Evolutionary conservation across 2,329 filamentous ascomycete species (phyloP), one percentile per base, ranked within the genome.

Genomic region (Fusarium sp.): DNA sequence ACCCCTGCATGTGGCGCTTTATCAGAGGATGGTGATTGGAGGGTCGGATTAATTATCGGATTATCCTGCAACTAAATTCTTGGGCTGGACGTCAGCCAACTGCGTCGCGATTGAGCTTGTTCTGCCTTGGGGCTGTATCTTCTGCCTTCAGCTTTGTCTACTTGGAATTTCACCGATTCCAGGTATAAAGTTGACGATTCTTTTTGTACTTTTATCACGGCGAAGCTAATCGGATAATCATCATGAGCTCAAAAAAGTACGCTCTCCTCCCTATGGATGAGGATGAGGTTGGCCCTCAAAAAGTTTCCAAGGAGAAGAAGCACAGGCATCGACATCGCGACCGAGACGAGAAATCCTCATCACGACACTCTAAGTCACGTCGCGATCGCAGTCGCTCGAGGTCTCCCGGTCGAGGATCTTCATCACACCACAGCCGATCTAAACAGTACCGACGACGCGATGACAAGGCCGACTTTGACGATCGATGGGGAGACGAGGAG

Each of bases 401-500:
- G 54, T 85, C 85, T 6, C 76, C 81, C 17, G 67, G 57, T 4
- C 68, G 68, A 40, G 56, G 54, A 4, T 74, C 77, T 20, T 80
- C 79, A 17, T 80, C 79, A 15, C 75, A 77, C 10, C 72, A 63
- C 33, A 80, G 79, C 32, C 83, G 81, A 17, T 80, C 84, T 3
- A 87, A 85, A 69, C 81, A 84, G 30, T 85, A 86, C 66, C 84
- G 83, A 65, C 85, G 79, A 79, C 81, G 82, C 80, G 81, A 84
- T 73, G 70, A 81, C 74, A 79, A 82, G 73, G 79, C 68, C 37
- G 90, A 93, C 72, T 92, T 93, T 73, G 93, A 95, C 57, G 93
- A 95, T 78, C 87, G 93, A 63, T 97, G 95, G 94, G 94, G 91
- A 1, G 94, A 97, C 76, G 93, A 95, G 79, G 93, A 94, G 76